Conservation (phyloP, 108 stramenopile species). For the Skeletonema grethae region DNA sequence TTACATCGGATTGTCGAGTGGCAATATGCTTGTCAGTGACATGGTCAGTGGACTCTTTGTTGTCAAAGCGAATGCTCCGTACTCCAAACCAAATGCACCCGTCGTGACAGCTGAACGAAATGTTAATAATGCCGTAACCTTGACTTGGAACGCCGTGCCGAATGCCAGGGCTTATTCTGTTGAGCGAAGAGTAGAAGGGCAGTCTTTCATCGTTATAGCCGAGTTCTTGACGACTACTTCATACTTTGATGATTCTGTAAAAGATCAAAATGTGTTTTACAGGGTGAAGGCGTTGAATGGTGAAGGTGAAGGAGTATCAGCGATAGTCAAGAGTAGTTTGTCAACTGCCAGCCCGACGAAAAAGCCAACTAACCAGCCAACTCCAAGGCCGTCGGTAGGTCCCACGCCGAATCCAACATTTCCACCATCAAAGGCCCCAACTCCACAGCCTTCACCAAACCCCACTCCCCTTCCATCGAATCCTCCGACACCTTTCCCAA, state of each 20-base stretch:
- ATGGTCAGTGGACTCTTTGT: background rate
- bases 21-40: background rate
- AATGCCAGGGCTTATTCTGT: background rate
- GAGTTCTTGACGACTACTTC: background rate
- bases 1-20: background rate
- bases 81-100: background rate
- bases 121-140: background rate
- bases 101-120: background rate
- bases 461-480: background rate
- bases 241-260: background rate
- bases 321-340: background rate
- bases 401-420: background rate
- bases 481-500: background rate
- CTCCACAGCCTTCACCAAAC: background rate
- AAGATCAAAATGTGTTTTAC: background rate
- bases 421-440: background rate
- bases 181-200: background rate
- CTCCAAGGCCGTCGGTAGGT: background rate
- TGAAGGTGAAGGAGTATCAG: background rate
- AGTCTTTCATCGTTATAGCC: background rate
- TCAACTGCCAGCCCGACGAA: background rate
- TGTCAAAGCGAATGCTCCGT: background rate
- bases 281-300: background rate
- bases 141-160: background rate
- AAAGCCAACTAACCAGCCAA: background rate